Conservation (phyloP, 1,284 basidiomycete genomes). For the Peniophora sp. region DNA sequence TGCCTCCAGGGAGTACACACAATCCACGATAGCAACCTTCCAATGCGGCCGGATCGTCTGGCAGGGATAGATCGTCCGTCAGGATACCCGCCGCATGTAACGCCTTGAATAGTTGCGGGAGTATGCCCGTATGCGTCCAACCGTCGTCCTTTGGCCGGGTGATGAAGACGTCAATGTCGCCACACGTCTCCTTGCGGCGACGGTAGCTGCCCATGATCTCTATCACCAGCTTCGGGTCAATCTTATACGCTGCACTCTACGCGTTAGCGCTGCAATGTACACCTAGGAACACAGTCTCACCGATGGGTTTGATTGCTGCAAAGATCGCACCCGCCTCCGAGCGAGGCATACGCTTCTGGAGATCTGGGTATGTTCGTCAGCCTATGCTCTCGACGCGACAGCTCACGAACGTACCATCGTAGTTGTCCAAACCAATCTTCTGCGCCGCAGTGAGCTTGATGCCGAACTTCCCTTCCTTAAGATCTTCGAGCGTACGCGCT, state of each 20-base stretch:
- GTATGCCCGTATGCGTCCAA: slow-evolving; percentile 57
- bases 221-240: slow-evolving; percentile 69
- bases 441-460: slow-evolving; percentile 61
- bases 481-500: slow-evolving; percentile 71
- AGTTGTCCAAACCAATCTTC: slow-evolving; percentile 69
- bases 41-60: slow-evolving; percentile 56
- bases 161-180: slow-evolving; percentile 87
- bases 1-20: slow-evolving; percentile 30
- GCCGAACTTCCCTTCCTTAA: slow-evolving; percentile 48
- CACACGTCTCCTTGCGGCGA: slow-evolving; percentile 69
- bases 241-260: slow-evolving; percentile 44
- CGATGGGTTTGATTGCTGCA: slow-evolving; percentile 60
- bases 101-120: slow-evolving; percentile 45
- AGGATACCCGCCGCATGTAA: slow-evolving; percentile 57
- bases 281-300: slow-evolving; percentile 25
- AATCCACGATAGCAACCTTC: slow-evolving; percentile 80
- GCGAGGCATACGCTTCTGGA: slow-evolving; percentile 78
- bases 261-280: neutral
- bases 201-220: slow-evolving; percentile 90
- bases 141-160: slow-evolving; percentile 70
- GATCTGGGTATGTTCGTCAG: slow-evolving; percentile 36
- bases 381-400: neutral
- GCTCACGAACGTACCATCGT: slow-evolving; percentile 48
- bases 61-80: slow-evolving; percentile 70
- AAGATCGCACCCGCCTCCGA: slow-evolving; percentile 71